Percentiles rank a stretch among this genome's conserved stretches.
Evolutionary conservation across 495 filamentous ascomycete genomes (phyloP).

Genomic region (Xylaria grammica): DNA sequence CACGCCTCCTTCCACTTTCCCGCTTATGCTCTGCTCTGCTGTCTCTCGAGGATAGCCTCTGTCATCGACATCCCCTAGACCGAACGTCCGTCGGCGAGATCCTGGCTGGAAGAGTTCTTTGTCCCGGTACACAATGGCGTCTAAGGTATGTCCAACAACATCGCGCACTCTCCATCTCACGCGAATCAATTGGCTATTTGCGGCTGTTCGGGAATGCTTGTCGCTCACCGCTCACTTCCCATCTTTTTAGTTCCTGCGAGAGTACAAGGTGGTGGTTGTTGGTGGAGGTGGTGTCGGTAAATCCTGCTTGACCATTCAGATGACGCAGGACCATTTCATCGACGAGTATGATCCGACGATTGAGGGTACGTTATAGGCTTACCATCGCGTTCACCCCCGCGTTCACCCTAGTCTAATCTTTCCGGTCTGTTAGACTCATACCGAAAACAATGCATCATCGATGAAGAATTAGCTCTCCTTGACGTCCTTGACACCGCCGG

Average conservation of each 20-base stretch:
- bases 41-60: constrained; percentile 2
- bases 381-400: constrained; percentile 3
- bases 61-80: constrained; percentile 5
- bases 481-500: constrained; percentile 98
- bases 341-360: constrained; percentile 99
- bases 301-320: constrained; percentile 98
- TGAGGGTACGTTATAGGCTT: constrained; percentile 71
- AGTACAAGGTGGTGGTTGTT: constrained; percentile 98
- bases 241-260: constrained; percentile 82
- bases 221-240: not conserved
- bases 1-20: constrained; percentile 10
- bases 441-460: constrained; percentile 98
- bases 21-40: constrained; percentile 16
- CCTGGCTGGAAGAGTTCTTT: constrained; percentile 26
- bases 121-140: constrained; percentile 47
- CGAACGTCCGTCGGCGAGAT: constrained; percentile 5
- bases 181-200: constrained; percentile 7
- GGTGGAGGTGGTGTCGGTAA: constrained; percentile 98
- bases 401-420: constrained; percentile 13
- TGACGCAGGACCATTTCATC: constrained; percentile 98
- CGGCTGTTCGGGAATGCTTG: not conserved
- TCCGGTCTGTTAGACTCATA: constrained; percentile 77
- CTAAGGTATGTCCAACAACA: constrained; percentile 44
- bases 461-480: constrained; percentile 95
- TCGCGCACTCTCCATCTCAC: not conserved